Conservation (phyloP, 1,284 basidiomycete species). For the Serendipita sp. region DNA sequence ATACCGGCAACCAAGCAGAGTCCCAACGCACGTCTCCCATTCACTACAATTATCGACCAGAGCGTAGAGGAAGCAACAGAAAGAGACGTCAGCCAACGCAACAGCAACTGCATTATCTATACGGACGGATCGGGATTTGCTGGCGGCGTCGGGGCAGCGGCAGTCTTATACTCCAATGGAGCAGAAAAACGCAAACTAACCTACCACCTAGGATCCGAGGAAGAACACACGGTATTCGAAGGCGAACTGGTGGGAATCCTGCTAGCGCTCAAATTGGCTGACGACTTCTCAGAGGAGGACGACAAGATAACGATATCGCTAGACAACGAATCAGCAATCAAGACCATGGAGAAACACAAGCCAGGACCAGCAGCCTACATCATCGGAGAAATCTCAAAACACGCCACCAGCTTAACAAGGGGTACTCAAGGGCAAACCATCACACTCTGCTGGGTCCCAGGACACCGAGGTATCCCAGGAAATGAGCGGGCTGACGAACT, state of each 20-base stretch:
- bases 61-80: conserved; percentile 10
- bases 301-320: conserved; percentile 9
- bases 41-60: conserved; percentile 3
- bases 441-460: conserved; percentile 14
- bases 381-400: too few species aligned
- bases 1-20: conserved; percentile 9
- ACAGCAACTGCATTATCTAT: conserved; percentile 10
- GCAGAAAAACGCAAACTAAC: not conserved
- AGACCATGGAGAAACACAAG: conserved; percentile 6
- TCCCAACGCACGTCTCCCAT: conserved; percentile 4
- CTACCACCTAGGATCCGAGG: conserved; percentile 10
- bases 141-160: conserved; percentile 14
- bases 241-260: conserved; percentile 15
- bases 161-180: conserved; percentile 2
- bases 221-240: conserved; percentile 16
- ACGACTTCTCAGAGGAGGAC: not conserved
- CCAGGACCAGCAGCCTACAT: conserved; percentile 8
- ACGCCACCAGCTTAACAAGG: too few species aligned
- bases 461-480: conserved; percentile 13
- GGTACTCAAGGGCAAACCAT: too few species aligned
- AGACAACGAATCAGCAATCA: conserved; percentile 17
- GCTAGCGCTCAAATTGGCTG: conserved; percentile 10
- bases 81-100: not conserved
- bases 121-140: conserved; percentile 15
- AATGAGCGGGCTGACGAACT: conserved; percentile 12